Evolutionary conservation across 2,329 filamentous ascomycete genomes (phyloP), one percentile per base, ranked within the genome.

Genomic region (Aspergillus fijiensis): DNA sequence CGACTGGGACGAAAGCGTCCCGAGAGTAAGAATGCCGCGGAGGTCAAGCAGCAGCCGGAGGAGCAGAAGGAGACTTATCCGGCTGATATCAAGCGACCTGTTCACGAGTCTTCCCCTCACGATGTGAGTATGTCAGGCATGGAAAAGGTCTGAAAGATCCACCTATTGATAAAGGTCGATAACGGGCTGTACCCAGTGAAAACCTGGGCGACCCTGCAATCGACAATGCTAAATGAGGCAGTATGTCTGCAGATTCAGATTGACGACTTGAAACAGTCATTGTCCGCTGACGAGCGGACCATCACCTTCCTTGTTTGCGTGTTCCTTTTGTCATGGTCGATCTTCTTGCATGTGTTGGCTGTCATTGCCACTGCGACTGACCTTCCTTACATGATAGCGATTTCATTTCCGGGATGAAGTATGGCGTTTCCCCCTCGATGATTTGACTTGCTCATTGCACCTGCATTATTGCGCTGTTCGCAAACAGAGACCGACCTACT

Each of bases 1-100:
- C 83, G 88, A 21, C 81, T 96, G 60, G 91, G 90, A 11, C 81
- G 82, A 39, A 76, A 80, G 47, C 75, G 72, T 23, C 68, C 72
- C 19, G 69, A 71, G 12, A 66, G 63, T 56, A 69, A 69, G 63
- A 52, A 66, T 42, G 51, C 61, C 25, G 64, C 55, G 49, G 69
- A 69, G 53, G 60, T 55, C 33, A 49, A 70, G 49, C 65, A 63
- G 49, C 60, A 63, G 49, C 60, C 60, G 23, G 60, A 63, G 19
- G 47, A 65, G 45, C 59, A 31, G 54, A 48, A 55, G 14, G 65
- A 63, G 47, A 29, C 63, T 11, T 72, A 67, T 52, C 66, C 62
- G 14, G 63, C 67, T 50, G 73, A 76, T 62, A 61, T 72, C 52
- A 74, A 74, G 56, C 59, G 65, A 58, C 65, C 68, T n/a, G 57